These are phyloP conservation scores for Pyrenula massariospora DNA, from an alignment of 495 filamentous ascomycete genomes.

Conservation along the genomic window DNA sequence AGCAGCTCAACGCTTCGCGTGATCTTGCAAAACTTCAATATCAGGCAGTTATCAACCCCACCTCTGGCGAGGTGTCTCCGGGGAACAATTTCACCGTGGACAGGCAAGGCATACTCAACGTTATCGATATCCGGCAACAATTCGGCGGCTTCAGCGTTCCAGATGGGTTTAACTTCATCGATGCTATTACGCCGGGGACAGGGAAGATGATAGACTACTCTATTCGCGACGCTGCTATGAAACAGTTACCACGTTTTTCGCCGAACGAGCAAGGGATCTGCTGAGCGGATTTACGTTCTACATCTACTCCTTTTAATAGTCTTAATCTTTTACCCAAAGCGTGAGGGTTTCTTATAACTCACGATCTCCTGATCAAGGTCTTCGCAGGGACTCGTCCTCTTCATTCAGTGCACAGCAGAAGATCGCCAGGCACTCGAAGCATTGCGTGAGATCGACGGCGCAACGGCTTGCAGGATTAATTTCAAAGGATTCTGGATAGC, in stretches of 20 bases:
- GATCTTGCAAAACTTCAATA: constrained; percentile 10
- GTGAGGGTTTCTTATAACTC: too few relatives aligned
- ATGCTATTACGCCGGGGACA: constrained; percentile 13
- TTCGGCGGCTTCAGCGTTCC: constrained; percentile 16
- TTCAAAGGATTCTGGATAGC: too few relatives aligned
- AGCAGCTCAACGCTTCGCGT: constrained; percentile 10
- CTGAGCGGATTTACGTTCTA: neutral
- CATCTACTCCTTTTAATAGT: too few relatives aligned
- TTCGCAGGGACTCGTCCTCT: too few relatives aligned
- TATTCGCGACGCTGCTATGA: constrained; percentile 12
- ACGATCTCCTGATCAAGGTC: too few relatives aligned
- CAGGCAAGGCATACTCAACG: constrained; percentile 13
- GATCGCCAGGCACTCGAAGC: too few relatives aligned
- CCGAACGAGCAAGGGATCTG: neutral
- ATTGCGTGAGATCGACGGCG: too few relatives aligned
- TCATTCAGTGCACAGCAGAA: too few relatives aligned
- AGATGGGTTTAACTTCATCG: constrained; percentile 11
- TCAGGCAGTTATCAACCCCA: constrained; percentile 5
- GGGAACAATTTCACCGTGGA: constrained; percentile 10
- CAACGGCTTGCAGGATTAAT: too few relatives aligned
- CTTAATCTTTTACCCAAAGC: too few relatives aligned
- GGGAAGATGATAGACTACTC: constrained; percentile 21
- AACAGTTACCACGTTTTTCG: neutral
- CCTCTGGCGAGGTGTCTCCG: constrained; percentile 9
- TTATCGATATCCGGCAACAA: constrained; percentile 13